Base-by-base conservation (phyloP, 2,329 filamentous ascomycete genomes). In the Fusarium sp. region DNA sequence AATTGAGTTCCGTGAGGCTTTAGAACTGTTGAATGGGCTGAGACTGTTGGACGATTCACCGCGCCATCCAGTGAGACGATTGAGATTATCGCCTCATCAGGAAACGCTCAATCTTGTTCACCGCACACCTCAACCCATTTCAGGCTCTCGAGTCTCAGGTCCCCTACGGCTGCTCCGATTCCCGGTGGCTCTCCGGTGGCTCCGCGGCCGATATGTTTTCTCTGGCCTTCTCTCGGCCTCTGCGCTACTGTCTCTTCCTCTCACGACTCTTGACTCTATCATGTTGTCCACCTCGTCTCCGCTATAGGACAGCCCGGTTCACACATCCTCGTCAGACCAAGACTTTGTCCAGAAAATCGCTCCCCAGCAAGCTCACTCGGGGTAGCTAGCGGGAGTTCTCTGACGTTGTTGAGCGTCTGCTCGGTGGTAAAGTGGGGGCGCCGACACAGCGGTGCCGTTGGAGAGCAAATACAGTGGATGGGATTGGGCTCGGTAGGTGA, bases 341-440 rank as follows among this genome's bases (percentile, higher is more conserved):
- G 73, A 71, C 66, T 71, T 65, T 64, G 69, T 73, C 56, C 47
- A 61, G 57, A 66, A 69, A 67, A 70, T 66, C 58, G 66, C 73
- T 60, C 58, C 60, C 70, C 36, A 74, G 66, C 70, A 74, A 66
- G 61, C 75, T 78, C 75, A 77, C 73, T 75, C 38, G 66, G 78
- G 75, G 51, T 72, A 62, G 75, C 76, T 78, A 76, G 74, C 35
- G 67, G 60, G 63, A 77, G 75, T 73, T 73, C 38, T 62, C 69
- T 72, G 73, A 67, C 72, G 65, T 77, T 74, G 70, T 70, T 76
- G 73, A 75, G 63, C 42, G 58, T 33, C 48, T 58, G 57, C 64
- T 78, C 76, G 76, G 76, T 78, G 76, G 52, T 78, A 78, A 76
- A 77, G 76, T 78, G 76, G 76, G 64, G 63, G 69, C 58, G 64